These are phyloP conservation scores for Trypanosoma caninum DNA, from an alignment of 208 protist species.

Conservation along the genomic window DNA sequence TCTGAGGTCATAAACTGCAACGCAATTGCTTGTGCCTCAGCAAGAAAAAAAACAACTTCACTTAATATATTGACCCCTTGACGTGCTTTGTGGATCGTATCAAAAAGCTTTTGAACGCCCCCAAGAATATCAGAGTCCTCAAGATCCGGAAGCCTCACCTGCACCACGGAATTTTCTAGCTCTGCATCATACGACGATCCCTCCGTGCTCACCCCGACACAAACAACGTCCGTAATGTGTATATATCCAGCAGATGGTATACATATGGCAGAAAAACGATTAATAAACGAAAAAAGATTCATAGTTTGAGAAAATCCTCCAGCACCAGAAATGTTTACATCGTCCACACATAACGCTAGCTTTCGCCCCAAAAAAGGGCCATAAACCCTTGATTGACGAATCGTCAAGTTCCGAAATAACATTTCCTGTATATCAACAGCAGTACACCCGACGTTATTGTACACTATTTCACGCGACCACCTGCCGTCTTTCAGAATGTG, in stretches of 20 bases:
- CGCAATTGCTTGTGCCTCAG: conserved; percentile 30
- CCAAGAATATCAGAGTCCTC: conserved; percentile 54
- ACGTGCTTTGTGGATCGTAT: conserved; percentile 37
- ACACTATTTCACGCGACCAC: conserved; percentile 57
- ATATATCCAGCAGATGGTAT: conserved; percentile 54
- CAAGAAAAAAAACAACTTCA: conserved; percentile 47
- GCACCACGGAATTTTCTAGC: conserved; percentile 16
- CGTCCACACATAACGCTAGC: conserved; percentile 83
- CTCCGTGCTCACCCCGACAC: conserved; percentile 28
- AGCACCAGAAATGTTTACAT: conserved; percentile 61
- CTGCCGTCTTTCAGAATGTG: conserved; percentile 45
- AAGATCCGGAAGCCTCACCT: conserved; percentile 50
- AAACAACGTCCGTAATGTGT: conserved; percentile 58
- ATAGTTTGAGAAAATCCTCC: conserved; percentile 29
- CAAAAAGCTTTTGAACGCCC: conserved; percentile 56
- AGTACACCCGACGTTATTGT: conserved; percentile 41
- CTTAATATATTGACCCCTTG: conserved; percentile 46
- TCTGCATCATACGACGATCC: background rate
- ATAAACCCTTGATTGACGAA: conserved; percentile 45
- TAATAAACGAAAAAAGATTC: conserved; percentile 63
- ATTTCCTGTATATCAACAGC: conserved; percentile 49
- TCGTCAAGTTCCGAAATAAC: conserved; percentile 44
- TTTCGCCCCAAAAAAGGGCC: conserved; percentile 56
- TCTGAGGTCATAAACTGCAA: conserved; percentile 1
- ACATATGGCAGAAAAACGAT: conserved; percentile 57